Evolutionary conservation across 2,329 filamentous ascomycete species (phyloP).

Genomic region (Curvularia sp.): DNA sequence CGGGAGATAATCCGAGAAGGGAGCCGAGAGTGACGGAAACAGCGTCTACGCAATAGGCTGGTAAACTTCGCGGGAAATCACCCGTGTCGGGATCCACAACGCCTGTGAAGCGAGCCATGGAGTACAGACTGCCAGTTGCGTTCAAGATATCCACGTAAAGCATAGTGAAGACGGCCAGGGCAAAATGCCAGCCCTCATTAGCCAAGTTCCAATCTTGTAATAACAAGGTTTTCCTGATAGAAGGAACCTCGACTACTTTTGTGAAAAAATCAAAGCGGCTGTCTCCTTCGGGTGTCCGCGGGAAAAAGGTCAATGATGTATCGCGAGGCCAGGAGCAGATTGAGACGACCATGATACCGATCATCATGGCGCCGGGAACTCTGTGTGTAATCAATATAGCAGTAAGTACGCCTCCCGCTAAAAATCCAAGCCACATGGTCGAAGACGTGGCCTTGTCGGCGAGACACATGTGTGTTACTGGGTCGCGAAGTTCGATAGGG

Average conservation of each 20-base stretch:
- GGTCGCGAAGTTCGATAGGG: constrained; percentile 56
- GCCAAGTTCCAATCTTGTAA: constrained; percentile 77
- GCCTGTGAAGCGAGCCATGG: constrained; percentile 84
- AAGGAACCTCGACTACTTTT: constrained; percentile 82
- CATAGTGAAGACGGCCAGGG: constrained; percentile 84
- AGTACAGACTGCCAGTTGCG: constrained; percentile 80
- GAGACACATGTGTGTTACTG: constrained; percentile 63
- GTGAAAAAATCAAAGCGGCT: constrained; percentile 84
- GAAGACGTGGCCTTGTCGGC: constrained; percentile 79
- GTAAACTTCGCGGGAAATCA: constrained; percentile 85
- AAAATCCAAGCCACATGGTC: constrained; percentile 86
- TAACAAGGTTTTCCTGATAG: constrained; percentile 71
- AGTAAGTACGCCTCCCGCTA: constrained; percentile 82
- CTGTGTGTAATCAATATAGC: constrained; percentile 83
- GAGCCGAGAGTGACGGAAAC: constrained; percentile 81
- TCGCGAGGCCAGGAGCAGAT: constrained; percentile 86
- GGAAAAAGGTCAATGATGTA: constrained; percentile 81
- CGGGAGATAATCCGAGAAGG: constrained; percentile 77
- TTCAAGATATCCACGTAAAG: constrained; percentile 90
- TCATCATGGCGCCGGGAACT: constrained; percentile 84
- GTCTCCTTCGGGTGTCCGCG: constrained; percentile 72
- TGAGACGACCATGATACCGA: constrained; percentile 80
- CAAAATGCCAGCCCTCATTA: constrained; percentile 75
- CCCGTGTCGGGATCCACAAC: constrained; percentile 81
- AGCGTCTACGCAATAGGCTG: constrained; percentile 85